Conservation (phyloP, 352 stramenopile genomes). For the Aphanomyces invadans region DNA sequence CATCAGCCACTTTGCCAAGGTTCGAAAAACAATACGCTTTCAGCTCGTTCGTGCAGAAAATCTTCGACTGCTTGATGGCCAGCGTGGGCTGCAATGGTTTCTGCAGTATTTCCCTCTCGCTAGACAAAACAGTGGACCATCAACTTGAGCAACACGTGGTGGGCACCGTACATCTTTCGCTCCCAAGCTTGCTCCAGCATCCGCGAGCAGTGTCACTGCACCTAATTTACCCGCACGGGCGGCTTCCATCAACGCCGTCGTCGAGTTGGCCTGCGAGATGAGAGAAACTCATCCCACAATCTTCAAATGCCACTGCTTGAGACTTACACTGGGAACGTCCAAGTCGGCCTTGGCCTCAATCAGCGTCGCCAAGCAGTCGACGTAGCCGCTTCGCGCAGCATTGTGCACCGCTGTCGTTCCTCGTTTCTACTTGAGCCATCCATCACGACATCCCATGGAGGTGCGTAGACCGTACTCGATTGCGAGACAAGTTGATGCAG, state of each 20-base stretch:
- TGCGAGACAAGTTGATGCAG: constrained; percentile 73
- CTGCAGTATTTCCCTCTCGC: constrained; percentile 68
- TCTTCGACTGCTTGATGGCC: constrained; percentile 68
- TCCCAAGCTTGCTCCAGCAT: constrained; percentile 54
- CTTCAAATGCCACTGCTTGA: background rate
- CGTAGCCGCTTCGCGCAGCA: constrained; percentile 57
- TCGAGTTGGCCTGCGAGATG: constrained; percentile 64
- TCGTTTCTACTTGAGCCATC: constrained; percentile 39
- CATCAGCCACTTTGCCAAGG: background rate
- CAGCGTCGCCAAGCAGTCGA: constrained; percentile 66
- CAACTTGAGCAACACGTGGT: background rate
- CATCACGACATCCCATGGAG: background rate
- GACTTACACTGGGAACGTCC: constrained; percentile 67
- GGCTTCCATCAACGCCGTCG: constrained; percentile 82
- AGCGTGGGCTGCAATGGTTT: constrained; percentile 48
- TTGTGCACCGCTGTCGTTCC: constrained; percentile 78
- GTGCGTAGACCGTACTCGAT: constrained; percentile 42
- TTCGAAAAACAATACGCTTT: constrained; percentile 54
- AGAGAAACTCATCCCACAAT: background rate
- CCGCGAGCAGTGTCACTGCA: constrained; percentile 59
- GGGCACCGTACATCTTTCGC: constrained; percentile 58
- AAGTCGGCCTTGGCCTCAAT: constrained; percentile 57
- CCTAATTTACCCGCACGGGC: constrained; percentile 68
- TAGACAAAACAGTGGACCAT: constrained; percentile 22
- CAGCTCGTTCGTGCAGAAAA: constrained; percentile 64